Percentiles rank a stretch among this genome's conserved stretches.
These are phyloP conservation scores for Setaria viridis DNA, from an alignment of 202 grass and related monocot genomes.

Conservation along the genomic window DNA sequence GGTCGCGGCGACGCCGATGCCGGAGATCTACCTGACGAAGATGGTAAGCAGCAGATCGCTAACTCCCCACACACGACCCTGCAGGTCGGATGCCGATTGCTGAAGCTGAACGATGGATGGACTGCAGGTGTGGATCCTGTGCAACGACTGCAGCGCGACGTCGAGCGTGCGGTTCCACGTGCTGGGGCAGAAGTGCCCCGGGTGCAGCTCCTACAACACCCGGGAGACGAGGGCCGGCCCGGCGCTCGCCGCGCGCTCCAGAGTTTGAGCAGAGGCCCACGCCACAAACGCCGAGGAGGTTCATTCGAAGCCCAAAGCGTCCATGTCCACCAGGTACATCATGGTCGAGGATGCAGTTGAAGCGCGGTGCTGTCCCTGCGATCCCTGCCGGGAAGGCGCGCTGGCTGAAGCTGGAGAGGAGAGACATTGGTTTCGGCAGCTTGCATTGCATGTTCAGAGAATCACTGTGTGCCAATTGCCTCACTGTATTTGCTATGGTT, in stretches of 20 bases:
- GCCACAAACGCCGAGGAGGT: not conserved
- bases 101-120: not conserved
- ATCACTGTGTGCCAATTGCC: not conserved
- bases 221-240: constrained; percentile 55
- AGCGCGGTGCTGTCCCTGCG: not conserved
- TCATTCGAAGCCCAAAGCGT: not conserved
- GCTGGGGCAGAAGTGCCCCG: constrained; percentile 77
- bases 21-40: constrained; percentile 72
- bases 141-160: constrained; percentile 83
- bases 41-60: constrained; percentile 58
- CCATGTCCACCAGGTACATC: not conserved
- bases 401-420: not conserved
- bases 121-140: constrained; percentile 74
- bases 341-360: not conserved
- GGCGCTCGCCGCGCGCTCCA: constrained; percentile 36
- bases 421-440: not conserved
- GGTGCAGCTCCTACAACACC: constrained; percentile 85
- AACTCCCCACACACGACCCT: not conserved
- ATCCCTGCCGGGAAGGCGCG: not conserved
- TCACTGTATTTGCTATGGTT: not conserved
- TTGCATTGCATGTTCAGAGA: constrained; percentile 2
- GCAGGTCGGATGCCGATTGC: not conserved
- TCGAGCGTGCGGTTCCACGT: constrained; percentile 78
- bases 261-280: not conserved
- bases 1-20: constrained; percentile 83